phyloP scores from a whole-genome alignment of 2,329 filamentous ascomycete species.

The Hypocreales sp. region DNA sequence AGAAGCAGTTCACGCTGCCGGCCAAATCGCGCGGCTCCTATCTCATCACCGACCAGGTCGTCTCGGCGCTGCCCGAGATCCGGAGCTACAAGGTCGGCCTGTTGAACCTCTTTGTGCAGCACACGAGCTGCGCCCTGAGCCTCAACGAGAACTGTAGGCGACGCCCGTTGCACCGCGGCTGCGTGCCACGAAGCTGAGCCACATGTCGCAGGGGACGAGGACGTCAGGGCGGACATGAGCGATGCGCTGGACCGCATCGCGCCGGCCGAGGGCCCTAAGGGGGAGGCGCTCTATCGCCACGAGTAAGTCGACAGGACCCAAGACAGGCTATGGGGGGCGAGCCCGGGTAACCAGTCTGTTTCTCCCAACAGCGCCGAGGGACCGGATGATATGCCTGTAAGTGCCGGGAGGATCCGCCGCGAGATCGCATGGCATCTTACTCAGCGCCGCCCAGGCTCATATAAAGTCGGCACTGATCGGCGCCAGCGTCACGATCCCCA shows the following conservation, averaged over 20 bases:
- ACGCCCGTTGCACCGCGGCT: constrained; percentile 40
- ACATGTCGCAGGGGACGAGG: constrained; percentile 43
- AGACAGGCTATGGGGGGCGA: no score
- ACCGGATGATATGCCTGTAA: constrained; percentile 80
- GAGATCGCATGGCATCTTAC: neutral
- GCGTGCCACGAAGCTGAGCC: no score
- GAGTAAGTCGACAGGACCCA: constrained; percentile 12
- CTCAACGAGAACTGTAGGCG: constrained; percentile 73
- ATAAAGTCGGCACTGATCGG: constrained; percentile 85
- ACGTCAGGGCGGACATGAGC: constrained; percentile 87
- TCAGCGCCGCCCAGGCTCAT: constrained; percentile 57
- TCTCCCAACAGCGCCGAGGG: constrained; percentile 56
- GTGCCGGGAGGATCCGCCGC: no score
- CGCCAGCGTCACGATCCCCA: constrained; percentile 80
- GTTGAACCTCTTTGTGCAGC: constrained; percentile 84
- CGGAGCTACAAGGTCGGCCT: constrained; percentile 70
- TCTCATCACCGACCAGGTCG: constrained; percentile 68
- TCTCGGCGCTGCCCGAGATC: constrained; percentile 62
- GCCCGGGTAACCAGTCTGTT: neutral
- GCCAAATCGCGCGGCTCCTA: constrained; percentile 68
- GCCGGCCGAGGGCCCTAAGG: constrained; percentile 58
- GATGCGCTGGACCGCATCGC: constrained; percentile 85
- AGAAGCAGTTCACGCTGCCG: constrained; percentile 73
- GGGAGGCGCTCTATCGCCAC: constrained; percentile 67
- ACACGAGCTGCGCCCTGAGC: constrained; percentile 80